Conservation (phyloP, 768 basidiomycete species). For the Boletellus emodensis region DNA sequence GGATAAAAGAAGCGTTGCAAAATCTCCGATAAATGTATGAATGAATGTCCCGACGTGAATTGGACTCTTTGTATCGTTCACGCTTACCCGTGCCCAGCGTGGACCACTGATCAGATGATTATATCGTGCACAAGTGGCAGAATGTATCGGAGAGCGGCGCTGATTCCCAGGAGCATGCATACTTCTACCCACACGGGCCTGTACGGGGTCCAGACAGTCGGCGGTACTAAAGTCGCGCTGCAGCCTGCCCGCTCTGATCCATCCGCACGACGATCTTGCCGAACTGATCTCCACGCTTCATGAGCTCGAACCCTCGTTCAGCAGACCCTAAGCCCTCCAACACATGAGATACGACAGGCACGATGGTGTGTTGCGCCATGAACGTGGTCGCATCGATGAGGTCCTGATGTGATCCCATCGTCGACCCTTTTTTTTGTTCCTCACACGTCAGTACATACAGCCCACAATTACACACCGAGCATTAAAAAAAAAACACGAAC, state of each 20-base stretch:
- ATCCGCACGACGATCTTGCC: constrained; percentile 72
- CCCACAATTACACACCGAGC: background rate
- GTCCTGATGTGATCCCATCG: constrained; percentile 80
- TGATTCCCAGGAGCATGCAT: background rate
- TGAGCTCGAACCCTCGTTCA: constrained; percentile 66
- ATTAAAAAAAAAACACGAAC: constrained; percentile 35
- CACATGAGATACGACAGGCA: constrained; percentile 67
- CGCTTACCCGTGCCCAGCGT: background rate
- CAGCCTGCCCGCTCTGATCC: constrained; percentile 18
- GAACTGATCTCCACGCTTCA: constrained; percentile 64
- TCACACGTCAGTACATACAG: constrained; percentile 12
- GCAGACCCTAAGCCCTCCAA: constrained; percentile 61
- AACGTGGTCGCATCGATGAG: constrained; percentile 69
- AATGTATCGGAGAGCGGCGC: too few relatives aligned
- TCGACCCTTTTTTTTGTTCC: constrained; percentile 52
- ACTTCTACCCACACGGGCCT: too few relatives aligned
- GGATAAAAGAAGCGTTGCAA: constrained; percentile 51
- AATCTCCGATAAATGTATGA: constrained; percentile 20
- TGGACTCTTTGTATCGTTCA: constrained; percentile 2
- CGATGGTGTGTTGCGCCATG: constrained; percentile 58
- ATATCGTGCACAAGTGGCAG: too few relatives aligned
- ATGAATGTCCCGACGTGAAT: constrained; percentile 6
- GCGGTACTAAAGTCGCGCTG: constrained; percentile 22
- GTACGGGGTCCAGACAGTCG: background rate
- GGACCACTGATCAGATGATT: too few relatives aligned